Evolutionary conservation across 805 yeast species (phyloP), one percentile per base, ranked within the genome.

Genomic region (Kregervanrija delftensis): DNA sequence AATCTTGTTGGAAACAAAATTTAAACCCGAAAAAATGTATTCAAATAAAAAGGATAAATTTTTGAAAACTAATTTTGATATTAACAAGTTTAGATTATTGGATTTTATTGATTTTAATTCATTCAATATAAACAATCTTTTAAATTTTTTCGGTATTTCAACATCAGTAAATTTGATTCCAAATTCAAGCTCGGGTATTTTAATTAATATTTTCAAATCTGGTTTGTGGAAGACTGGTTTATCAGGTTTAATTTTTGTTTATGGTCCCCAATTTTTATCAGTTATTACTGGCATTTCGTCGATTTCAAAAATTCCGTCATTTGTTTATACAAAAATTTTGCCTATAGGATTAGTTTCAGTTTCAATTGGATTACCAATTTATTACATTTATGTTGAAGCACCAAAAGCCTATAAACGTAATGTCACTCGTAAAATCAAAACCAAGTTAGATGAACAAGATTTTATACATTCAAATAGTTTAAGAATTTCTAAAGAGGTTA

Each of bases 341-440:
- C 73, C 74, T 1, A 59, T 58, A 17, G 59, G 58, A 1, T 45
- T 61, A 4, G 22, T 58, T 30, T 55, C 54, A 12, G 46, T 53
- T n/a, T 52, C 70, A 5, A 71, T 75, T 22, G 64, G 62, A 8
- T 36, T 59, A 36, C 66, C 67, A 11, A 45, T 53, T 8, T 60
- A 58, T 35, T 88, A 86, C 55, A 60, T 89, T 46, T 67, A 88
- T 14, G 70, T 73, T 47, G 98, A 93, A 61, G 78, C 95, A 11
- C 97, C 97, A 2, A 77, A 83, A 54, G 96, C 97, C 0, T 79
- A 87, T 54, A 95, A 96, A 14, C 71, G 88, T 52, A 89, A 89
- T 46, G 74, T 88, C 47, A 88, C 93, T 0, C 70, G 73, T 40
- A 87, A 85, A 62, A 76, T 91, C 52, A 76, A 75, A 50, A 58